Evolutionary conservation across 2,329 filamentous ascomycete species (phyloP).

Genomic region (Fusarium sp.): DNA sequence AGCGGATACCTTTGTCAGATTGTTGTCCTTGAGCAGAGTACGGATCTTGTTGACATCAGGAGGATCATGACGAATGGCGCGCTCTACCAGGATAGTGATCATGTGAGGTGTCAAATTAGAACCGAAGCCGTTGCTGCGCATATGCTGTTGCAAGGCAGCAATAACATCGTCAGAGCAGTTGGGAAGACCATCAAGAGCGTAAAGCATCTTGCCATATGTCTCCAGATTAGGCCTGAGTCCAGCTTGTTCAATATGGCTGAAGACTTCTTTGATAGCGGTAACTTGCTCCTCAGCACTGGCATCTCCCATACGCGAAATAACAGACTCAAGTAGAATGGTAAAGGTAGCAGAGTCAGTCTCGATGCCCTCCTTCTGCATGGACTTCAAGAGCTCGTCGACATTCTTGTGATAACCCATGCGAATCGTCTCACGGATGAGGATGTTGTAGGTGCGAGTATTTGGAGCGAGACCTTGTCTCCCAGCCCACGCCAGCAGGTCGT

Average conservation of each 20-base stretch:
- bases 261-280: slow-evolving; percentile 60
- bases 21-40: slow-evolving; percentile 65
- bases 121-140: slow-evolving; percentile 62
- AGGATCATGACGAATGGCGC: slow-evolving; percentile 68
- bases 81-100: slow-evolving; percentile 76
- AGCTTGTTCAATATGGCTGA: slow-evolving; percentile 65
- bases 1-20: slow-evolving; percentile 48
- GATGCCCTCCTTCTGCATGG: slow-evolving; percentile 67
- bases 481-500: slow-evolving; percentile 68
- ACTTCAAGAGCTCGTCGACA: slow-evolving; percentile 61
- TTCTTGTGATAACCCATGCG: slow-evolving; percentile 57
- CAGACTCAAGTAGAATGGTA: slow-evolving; percentile 73
- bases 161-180: slow-evolving; percentile 60
- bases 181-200: slow-evolving; percentile 53
- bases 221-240: slow-evolving; percentile 68
- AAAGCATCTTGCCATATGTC: slow-evolving; percentile 76
- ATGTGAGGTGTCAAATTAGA: slow-evolving; percentile 70
- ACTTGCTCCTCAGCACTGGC: slow-evolving; percentile 59
- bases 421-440: slow-evolving; percentile 70
- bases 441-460: slow-evolving; percentile 72
- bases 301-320: slow-evolving; percentile 55
- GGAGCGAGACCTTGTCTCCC: slow-evolving; percentile 63
- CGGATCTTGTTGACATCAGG: slow-evolving; percentile 70
- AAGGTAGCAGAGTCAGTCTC: slow-evolving; percentile 75
- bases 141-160: slow-evolving; percentile 69